A percentile compares a stretch with the other conserved stretches of the same genome.
These are phyloP conservation scores for Penicillium nucicola DNA, from an alignment of 495 filamentous ascomycete genomes.

Conservation along the genomic window DNA sequence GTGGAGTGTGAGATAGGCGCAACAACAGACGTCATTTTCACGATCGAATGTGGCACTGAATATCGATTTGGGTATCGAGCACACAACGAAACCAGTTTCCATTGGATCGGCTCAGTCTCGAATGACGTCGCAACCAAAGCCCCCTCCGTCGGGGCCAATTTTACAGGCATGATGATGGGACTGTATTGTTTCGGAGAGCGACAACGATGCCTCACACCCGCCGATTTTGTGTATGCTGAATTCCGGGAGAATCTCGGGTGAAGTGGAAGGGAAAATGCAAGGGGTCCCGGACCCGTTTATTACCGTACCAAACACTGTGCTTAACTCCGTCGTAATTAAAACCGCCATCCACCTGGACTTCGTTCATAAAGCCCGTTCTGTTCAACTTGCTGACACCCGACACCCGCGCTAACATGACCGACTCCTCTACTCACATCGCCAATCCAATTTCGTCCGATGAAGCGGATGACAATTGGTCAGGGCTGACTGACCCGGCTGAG, in stretches of 20 bases:
- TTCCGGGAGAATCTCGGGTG: slow-evolving; percentile 1
- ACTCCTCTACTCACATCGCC: too few species aligned
- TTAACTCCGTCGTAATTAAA: too few species aligned
- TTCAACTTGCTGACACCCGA: too few species aligned
- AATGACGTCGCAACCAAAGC: slow-evolving; percentile 26
- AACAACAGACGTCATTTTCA: slow-evolving; percentile 14
- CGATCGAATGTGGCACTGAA: slow-evolving; percentile 26
- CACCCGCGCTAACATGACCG: too few species aligned
- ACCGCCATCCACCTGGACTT: too few species aligned
- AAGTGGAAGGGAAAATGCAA: too few species aligned
- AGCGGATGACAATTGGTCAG: slow-evolving; percentile 36
- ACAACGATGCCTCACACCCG: slow-evolving; percentile 35
- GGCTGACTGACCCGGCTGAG: slow-evolving; percentile 34
- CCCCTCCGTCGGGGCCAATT: slow-evolving; percentile 34
- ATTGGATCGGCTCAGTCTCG: slow-evolving; percentile 25
- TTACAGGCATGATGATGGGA: slow-evolving; percentile 45
- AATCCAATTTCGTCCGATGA: too few species aligned
- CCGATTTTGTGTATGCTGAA: slow-evolving; percentile 40
- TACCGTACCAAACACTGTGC: too few species aligned
- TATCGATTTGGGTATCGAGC: slow-evolving; percentile 31
- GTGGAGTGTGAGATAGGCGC: slow-evolving; percentile 9
- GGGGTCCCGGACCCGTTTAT: too few species aligned
- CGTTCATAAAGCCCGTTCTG: too few species aligned
- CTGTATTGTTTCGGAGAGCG: slow-evolving; percentile 43
- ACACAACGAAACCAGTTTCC: slow-evolving; percentile 3